These are phyloP conservation scores for Prunus fruticosa DNA, from an alignment of 306 rosid species.

Conservation along the genomic window DNA sequence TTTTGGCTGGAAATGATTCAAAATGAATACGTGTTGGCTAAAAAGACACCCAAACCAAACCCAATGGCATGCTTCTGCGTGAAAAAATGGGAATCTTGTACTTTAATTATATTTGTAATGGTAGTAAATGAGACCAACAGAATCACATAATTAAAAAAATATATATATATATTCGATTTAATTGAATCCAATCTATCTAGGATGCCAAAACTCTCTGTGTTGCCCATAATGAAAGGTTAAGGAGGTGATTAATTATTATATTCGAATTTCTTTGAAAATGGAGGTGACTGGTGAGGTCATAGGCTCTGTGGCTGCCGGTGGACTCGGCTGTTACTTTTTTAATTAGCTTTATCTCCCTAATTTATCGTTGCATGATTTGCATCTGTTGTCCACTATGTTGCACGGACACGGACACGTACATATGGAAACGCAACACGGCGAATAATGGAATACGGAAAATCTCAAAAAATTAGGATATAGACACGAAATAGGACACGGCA, in stretches of 20 bases:
- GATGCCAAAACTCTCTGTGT: neutral
- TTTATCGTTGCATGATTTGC: neutral
- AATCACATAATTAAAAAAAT: neutral
- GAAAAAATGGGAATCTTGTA: neutral
- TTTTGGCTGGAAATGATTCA: neutral
- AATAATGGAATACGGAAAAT: too few species aligned
- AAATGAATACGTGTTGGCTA: neutral
- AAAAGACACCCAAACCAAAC: neutral
- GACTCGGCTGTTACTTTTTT: neutral
- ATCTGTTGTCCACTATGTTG: neutral
- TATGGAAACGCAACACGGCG: too few species aligned
- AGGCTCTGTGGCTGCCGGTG: neutral
- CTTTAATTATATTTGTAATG: neutral
- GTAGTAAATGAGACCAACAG: neutral
- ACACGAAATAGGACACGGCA: too few species aligned
- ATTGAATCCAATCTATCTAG: too few species aligned
- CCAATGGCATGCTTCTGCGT: neutral
- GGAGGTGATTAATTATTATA: neutral
- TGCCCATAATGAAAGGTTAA: neutral
- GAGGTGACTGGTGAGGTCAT: neutral
- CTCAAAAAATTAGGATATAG: too few species aligned
- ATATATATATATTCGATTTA: too few species aligned
- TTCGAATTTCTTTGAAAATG: neutral
- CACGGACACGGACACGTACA: too few species aligned
- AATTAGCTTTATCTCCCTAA: neutral